Evolutionary conservation across 495 filamentous ascomycete species (phyloP).

Genomic region (Penicillium odoratum): DNA sequence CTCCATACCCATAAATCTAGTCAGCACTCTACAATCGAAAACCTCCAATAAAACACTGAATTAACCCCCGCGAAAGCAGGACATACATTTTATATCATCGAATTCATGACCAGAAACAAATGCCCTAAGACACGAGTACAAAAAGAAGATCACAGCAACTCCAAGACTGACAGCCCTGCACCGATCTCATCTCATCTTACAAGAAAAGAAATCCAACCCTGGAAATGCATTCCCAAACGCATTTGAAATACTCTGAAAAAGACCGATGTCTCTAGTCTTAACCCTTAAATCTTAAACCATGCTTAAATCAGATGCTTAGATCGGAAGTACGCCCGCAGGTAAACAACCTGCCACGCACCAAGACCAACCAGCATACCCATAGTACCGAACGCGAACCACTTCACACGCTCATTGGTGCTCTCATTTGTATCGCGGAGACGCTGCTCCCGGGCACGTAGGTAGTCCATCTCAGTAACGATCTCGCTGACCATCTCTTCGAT

Average conservation of each 20-base stretch:
- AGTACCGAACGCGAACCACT: conserved; percentile 95
- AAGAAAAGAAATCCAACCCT: conserved; percentile 9
- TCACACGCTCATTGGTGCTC: conserved; percentile 97
- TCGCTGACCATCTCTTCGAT: conserved; percentile 85
- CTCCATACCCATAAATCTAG: no score
- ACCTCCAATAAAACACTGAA: background rate
- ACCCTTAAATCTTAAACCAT: background rate
- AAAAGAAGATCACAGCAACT: conserved; percentile 31
- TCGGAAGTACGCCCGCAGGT: conserved; percentile 96
- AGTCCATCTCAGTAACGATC: conserved; percentile 87
- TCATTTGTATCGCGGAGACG: conserved; percentile 97
- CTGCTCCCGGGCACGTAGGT: conserved; percentile 87
- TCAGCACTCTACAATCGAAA: background rate
- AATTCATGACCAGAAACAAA: conserved; percentile 43
- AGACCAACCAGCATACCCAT: conserved; percentile 90
- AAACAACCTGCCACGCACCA: conserved; percentile 96
- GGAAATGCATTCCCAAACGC: conserved; percentile 9
- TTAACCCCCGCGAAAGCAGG: conserved; percentile 15
- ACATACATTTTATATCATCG: conserved; percentile 41
- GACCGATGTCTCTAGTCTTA: conserved; percentile 9
- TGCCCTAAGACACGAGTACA: conserved; percentile 34
- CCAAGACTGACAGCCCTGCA: conserved; percentile 17
- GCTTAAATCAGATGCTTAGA: conserved; percentile 84
- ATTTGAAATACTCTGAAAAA: conserved; percentile 14
- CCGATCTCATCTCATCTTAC: background rate